phyloP scores from a whole-genome alignment of 2,329 filamentous ascomycete species.

The Zymoseptoria tritici region DNA sequence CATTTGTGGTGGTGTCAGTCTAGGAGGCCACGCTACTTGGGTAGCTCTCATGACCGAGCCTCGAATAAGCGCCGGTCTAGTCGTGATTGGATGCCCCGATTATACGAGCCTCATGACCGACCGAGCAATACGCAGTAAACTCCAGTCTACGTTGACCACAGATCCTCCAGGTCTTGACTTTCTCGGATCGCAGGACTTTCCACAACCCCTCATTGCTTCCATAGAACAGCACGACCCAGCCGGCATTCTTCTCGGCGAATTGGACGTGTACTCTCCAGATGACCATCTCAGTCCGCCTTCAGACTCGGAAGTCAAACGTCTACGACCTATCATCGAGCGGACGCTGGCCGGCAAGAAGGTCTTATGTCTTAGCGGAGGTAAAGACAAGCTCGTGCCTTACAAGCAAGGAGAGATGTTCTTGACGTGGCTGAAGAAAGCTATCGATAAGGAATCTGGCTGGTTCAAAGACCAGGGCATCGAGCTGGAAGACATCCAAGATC shows the following conservation, averaged over 20 bases:
- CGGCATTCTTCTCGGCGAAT: conserved; percentile 55
- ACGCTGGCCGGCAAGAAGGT: conserved; percentile 53
- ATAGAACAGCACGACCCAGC: conserved; percentile 67
- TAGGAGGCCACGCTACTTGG: conserved; percentile 87
- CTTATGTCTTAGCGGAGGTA: conserved; percentile 57
- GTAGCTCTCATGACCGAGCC: conserved; percentile 71
- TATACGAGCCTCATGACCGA: conserved; percentile 73
- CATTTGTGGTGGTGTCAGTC: conserved; percentile 70
- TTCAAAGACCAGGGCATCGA: conserved; percentile 49
- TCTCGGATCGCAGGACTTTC: conserved; percentile 71
- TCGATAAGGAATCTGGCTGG: conserved; percentile 37
- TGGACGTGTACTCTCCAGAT: conserved; percentile 24
- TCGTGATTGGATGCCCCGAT: conserved; percentile 85
- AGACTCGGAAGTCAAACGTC: conserved; percentile 37
- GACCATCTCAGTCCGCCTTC: conserved; percentile 32
- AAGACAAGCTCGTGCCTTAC: conserved; percentile 68
- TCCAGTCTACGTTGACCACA: conserved; percentile 43
- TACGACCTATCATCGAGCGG: conserved; percentile 30
- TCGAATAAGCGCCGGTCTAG: conserved; percentile 67
- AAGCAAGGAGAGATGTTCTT: conserved; percentile 53
- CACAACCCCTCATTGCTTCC: conserved; percentile 55
- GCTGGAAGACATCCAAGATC: conserved; percentile 61
- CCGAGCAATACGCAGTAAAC: conserved; percentile 64
- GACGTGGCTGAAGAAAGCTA: conserved; percentile 51
- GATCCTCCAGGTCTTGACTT: conserved; percentile 56